These are phyloP conservation scores for Metarhizium sp. DNA, from an alignment of 2,329 filamentous ascomycete species.

Conservation along the genomic window DNA sequence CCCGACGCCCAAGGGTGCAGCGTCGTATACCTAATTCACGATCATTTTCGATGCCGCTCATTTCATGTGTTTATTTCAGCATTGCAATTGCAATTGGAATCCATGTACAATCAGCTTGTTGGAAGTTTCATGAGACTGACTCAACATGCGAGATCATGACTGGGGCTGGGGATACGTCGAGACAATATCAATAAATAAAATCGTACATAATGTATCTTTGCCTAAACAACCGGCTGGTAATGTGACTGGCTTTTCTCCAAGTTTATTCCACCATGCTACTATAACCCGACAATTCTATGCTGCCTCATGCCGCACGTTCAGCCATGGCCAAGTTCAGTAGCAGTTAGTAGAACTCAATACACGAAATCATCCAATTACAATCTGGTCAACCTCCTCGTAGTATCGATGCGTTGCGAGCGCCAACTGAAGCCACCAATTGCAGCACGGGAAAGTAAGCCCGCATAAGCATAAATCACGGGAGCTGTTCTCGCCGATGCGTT, in stretches of 20 bases:
- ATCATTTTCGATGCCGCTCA: constrained; percentile 11
- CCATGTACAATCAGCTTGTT: constrained; percentile 12
- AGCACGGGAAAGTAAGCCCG: neutral
- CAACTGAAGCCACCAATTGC: neutral
- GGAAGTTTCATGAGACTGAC: constrained; percentile 1
- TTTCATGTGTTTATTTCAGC: constrained; percentile 5
- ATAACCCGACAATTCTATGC: no score
- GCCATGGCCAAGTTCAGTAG: neutral
- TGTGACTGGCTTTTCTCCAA: neutral
- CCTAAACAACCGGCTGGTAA: neutral
- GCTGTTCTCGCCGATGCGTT: neutral
- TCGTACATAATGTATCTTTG: neutral
- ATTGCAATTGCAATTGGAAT: constrained; percentile 3
- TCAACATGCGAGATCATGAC: constrained; percentile 3
- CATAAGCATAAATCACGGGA: neutral
- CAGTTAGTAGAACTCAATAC: no score
- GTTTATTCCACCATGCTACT: neutral
- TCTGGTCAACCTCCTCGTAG: neutral
- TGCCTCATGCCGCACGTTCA: neutral
- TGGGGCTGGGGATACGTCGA: constrained; percentile 3
- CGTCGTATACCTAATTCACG: constrained; percentile 26
- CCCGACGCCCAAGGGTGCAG: constrained; percentile 16
- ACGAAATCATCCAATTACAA: no score
- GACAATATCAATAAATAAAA: neutral
- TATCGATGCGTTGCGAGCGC: neutral